phyloP scores from a whole-genome alignment of 2,329 filamentous ascomycete species.

The Lomentospora prolificans region DNA sequence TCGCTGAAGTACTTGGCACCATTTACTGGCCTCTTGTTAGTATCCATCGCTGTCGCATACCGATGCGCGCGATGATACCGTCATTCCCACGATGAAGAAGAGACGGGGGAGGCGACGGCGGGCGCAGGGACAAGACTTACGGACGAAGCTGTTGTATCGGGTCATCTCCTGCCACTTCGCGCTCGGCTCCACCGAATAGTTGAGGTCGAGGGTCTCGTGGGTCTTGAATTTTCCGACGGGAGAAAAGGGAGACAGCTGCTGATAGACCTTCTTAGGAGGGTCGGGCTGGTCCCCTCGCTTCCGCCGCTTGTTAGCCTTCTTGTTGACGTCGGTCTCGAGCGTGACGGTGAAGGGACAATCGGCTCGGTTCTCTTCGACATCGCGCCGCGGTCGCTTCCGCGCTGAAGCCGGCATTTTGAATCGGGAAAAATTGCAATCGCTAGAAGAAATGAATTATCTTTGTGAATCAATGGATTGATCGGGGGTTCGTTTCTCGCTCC shows the following conservation, averaged over 20 bases:
- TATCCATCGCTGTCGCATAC: background rate
- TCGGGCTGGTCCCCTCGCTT: slow-evolving; percentile 32
- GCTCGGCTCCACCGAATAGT: slow-evolving; percentile 42
- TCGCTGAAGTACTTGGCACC: slow-evolving; percentile 48
- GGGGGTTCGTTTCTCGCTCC: background rate
- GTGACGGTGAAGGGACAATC: slow-evolving; percentile 45
- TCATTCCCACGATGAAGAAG: background rate
- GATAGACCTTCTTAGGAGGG: slow-evolving; percentile 29
- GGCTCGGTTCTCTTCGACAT: slow-evolving; percentile 40
- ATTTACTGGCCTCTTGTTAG: slow-evolving; percentile 32
- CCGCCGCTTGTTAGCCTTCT: slow-evolving; percentile 37
- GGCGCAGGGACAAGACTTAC: slow-evolving; percentile 29
- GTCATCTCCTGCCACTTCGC: slow-evolving; percentile 50
- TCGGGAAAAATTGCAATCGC: background rate
- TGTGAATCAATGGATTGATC: too few relatives aligned
- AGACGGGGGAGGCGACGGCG: background rate
- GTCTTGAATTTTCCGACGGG: slow-evolving; percentile 45
- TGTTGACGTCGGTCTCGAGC: slow-evolving; percentile 25
- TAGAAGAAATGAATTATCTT: too few relatives aligned
- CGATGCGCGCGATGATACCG: background rate
- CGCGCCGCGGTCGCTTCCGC: slow-evolving; percentile 40
- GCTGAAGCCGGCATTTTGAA: slow-evolving; percentile 1
- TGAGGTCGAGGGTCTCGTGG: slow-evolving; percentile 42
- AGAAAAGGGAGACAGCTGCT: slow-evolving; percentile 44
- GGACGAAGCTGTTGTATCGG: slow-evolving; percentile 50